Evolutionary conservation across 2,329 filamentous ascomycete species (phyloP), one percentile per base, ranked within the genome.

Genomic region (Aspergillus niger): DNA sequence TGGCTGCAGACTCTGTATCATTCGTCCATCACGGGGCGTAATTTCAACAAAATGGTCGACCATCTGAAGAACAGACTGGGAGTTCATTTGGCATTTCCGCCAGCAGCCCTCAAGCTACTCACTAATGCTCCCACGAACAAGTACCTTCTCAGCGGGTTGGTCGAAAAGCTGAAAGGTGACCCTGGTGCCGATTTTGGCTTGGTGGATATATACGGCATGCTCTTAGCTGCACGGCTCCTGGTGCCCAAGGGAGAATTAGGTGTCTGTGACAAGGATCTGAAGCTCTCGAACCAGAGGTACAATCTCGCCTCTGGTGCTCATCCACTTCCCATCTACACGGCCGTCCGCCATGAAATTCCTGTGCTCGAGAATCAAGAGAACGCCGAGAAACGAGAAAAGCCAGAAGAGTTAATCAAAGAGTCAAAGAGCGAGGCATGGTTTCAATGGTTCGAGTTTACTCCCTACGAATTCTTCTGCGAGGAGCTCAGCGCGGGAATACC

Each of bases 361-460:
- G 80, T 88, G 7, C 10, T 86, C 79, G 70, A 82, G 3, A 66
- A 70, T 24, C 61, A 71, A 62, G 63, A 76, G 61, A 62, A 76
- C 17, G 28, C 69, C 64, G 57, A 69, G 70, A 67, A 66, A 54
- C 64, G 63, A 38, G 65, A 60, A 24, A 71, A 64, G 26, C 69
- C 75, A 7, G 76, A 74, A 62, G 74, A 69, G 62, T 69, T 76
- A 2, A 79, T 81, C 61, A 79, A 76, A 39, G 79, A 81, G 60
- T 81, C 83, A 3, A 77, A 76, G 57, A 78, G 83, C 61, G 90
- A 96, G 70, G 84, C 92, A 2, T 98, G 93, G 91, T 99, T 98
- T 69, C 94, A 99, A 70, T 98, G 95, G 94, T 97, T 95, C 67
- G 95, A 99, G 71, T 90, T 94, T 69, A 96, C 92, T 0, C 94